Conservation (phyloP, 2,329 filamentous ascomycete species). For the Fusarium sp. region DNA sequence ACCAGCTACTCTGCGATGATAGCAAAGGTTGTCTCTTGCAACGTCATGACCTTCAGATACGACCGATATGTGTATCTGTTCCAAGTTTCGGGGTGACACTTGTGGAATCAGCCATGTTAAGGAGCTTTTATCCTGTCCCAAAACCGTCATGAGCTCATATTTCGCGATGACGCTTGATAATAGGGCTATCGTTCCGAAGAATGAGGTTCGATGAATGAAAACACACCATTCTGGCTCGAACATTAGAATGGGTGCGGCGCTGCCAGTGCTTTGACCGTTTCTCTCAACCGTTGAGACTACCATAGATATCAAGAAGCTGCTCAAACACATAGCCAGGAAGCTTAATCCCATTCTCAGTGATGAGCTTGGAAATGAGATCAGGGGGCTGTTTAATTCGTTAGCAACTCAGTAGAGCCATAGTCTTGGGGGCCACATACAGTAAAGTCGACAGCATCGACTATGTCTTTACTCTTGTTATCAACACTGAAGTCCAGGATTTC, state of each 20-base stretch:
- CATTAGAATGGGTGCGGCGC: slow-evolving; percentile 20
- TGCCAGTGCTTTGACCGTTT: background rate
- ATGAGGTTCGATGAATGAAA: background rate
- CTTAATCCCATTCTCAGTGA: slow-evolving; percentile 79
- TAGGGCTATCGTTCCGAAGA: background rate
- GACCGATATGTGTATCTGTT: background rate
- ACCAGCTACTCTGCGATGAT: slow-evolving; percentile 13
- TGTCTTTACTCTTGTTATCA: slow-evolving; percentile 55
- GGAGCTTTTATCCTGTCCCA: background rate
- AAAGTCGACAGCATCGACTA: slow-evolving; percentile 72
- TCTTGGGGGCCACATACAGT: slow-evolving; percentile 61
- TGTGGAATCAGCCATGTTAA: background rate
- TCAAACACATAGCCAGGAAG: slow-evolving; percentile 76
- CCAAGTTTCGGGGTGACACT: background rate
- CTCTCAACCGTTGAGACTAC: slow-evolving; percentile 51
- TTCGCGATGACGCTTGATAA: background rate
- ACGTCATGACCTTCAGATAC: background rate
- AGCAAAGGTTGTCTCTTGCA: slow-evolving; percentile 1
- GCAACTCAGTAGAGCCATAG: background rate
- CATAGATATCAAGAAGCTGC: slow-evolving; percentile 72
- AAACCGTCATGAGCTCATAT: slow-evolving; percentile 5
- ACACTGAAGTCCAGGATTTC: slow-evolving; percentile 78
- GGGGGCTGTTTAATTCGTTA: slow-evolving; percentile 61
- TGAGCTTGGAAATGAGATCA: slow-evolving; percentile 74
- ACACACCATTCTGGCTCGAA: background rate